phyloP scores from a whole-genome alignment of 371 early-diverging fungal species.

The Apophysomyces variabilis region DNA sequence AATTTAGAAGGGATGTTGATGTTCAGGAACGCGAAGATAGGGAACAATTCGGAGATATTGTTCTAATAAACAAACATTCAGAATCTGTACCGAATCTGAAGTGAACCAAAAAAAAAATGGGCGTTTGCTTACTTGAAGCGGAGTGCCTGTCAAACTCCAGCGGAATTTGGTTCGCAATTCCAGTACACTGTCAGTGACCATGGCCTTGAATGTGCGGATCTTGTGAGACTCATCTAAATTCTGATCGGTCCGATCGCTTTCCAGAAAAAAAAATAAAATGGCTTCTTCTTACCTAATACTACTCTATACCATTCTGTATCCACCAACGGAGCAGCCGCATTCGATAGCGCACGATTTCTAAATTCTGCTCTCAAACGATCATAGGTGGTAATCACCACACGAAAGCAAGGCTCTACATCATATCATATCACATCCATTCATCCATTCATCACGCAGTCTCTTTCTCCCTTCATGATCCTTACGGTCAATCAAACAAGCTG shows the following conservation, averaged over 20 bases:
- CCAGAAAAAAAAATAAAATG: conserved; percentile 12
- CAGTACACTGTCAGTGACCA: conserved; percentile 32
- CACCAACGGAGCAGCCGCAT: conserved; percentile 33
- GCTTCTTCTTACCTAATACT: conserved; percentile 32
- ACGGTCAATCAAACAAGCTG: conserved; percentile 39
- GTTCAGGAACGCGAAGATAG: conserved; percentile 41
- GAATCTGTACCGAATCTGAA: no score
- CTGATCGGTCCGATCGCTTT: conserved; percentile 25
- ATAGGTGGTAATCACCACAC: conserved; percentile 47
- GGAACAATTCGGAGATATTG: conserved; percentile 41
- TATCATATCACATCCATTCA: neutral
- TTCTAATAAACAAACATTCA: conserved; percentile 23
- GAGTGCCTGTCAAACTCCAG: conserved; percentile 90
- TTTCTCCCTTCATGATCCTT: conserved; percentile 5
- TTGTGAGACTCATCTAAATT: conserved; percentile 90
- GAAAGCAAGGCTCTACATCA: conserved; percentile 37
- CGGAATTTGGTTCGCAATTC: conserved; percentile 47
- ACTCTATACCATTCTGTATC: conserved; percentile 56
- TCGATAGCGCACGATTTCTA: conserved; percentile 18
- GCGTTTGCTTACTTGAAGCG: conserved; percentile 53
- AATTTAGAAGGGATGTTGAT: conserved; percentile 24
- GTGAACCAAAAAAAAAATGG: no score
- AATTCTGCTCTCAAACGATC: conserved; percentile 43
- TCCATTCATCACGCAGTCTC: neutral
- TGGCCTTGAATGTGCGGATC: conserved; percentile 48